Base-by-base conservation (phyloP, 495 filamentous ascomycete genomes). In the Penicillium steckii region DNA sequence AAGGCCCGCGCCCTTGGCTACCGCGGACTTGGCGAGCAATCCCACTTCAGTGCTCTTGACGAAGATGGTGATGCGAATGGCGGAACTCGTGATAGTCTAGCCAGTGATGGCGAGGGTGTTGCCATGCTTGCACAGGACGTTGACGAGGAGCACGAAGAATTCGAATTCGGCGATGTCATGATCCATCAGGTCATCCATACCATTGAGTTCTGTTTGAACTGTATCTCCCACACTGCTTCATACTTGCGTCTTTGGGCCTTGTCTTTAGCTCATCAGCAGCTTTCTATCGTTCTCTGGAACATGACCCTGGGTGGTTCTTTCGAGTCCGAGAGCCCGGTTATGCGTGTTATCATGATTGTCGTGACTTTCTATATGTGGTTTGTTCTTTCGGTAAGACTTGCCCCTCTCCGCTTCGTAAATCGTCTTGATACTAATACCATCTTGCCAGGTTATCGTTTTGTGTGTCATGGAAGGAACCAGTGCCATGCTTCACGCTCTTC, bases 101-200 rank as follows among this genome's bases (percentile, higher is more conserved):
- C 82, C 13, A 89, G 88, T 47, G 90, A 90, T 42, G 86, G 84
- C n/a, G 91, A 95, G 59, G 92, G 87, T 35, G 85, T 89, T 49
- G 91, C 90, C 48, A 90, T 96, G 85, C 90, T 97, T 68, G 88
- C 91, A 1, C 87, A 96, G 65, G 88, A 89, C 57, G 83, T 90
- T 47, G 82, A 81, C 29, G 75, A 83, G 18, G 85, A 86, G 50
- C 90, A 96, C 60, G 95, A 90, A 62, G 94, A 97, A 61, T 99
- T 99, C 67, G 94, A 97, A 53, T 97, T 97, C 66, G 79, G 82
- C 27, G 94, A 99, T 60, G 78, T 91, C 57, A 95, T 97, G 89
- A 99, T 99, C 63, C 94, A 99, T 69, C 94, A 99, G 68, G 87
- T 96, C 65, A 98, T 98, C 65, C 94, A 98, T 73, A 98, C 94